A percentile compares a stretch with the other conserved stretches of the same genome.
Evolutionary conservation across 495 filamentous ascomycete species (phyloP).

Genomic region (Xylaria venustula): DNA sequence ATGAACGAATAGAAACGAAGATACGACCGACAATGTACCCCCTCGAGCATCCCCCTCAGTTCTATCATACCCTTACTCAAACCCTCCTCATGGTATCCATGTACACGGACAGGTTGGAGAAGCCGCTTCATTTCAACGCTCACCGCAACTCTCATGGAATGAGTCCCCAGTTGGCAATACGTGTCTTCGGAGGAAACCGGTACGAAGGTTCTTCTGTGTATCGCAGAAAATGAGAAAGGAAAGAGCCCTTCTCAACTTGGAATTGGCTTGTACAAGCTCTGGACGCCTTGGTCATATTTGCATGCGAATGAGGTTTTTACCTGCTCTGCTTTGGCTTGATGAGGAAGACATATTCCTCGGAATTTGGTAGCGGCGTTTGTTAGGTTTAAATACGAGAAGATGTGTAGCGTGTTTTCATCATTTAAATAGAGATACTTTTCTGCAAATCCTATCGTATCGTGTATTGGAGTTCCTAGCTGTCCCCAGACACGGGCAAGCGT

Average conservation of each 20-base stretch:
- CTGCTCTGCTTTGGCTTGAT: not conserved
- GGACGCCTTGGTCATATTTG: not conserved
- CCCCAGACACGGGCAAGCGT: too few relatives aligned
- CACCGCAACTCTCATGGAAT: not conserved
- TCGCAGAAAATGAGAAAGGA: not conserved
- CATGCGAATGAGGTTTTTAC: not conserved
- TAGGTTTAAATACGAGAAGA: too few relatives aligned
- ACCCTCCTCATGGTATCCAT: not conserved
- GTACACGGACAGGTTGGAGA: not conserved
- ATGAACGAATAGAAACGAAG: slow-evolving; percentile 6
- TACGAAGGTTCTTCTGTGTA: not conserved
- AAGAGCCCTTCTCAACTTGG: not conserved
- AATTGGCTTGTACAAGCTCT: not conserved
- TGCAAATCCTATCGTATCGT: not conserved
- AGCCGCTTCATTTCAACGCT: not conserved
- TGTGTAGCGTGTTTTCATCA: too few relatives aligned
- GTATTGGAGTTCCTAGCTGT: not conserved
- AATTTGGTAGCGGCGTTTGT: not conserved
- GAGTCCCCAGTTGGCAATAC: not conserved
- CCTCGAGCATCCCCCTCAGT: not conserved
- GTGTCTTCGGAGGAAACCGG: not conserved
- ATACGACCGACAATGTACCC: not conserved
- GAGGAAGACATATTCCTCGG: not conserved
- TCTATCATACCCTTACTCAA: not conserved
- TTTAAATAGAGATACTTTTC: not conserved